Evolutionary conservation across 2,329 filamentous ascomycete genomes (phyloP).

Genomic region (Amphichorda felina): DNA sequence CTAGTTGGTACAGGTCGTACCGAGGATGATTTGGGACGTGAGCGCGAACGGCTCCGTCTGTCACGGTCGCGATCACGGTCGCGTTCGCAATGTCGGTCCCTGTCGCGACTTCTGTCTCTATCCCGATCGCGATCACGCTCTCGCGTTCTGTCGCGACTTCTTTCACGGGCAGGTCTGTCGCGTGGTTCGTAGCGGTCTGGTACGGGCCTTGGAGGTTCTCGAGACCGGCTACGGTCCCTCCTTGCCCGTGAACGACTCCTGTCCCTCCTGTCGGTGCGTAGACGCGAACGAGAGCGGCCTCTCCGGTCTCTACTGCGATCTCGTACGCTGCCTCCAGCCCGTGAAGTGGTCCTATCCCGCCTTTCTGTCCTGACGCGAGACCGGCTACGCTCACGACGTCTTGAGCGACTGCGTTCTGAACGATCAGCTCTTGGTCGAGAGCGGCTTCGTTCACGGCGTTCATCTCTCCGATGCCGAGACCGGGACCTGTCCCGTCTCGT

Average conservation of each 20-base stretch:
- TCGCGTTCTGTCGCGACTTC: constrained; percentile 14
- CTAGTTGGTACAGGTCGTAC: background rate
- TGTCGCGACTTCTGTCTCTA: constrained; percentile 10
- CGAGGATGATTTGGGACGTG: background rate
- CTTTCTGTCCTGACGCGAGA: constrained; percentile 18
- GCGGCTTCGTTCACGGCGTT: constrained; percentile 18
- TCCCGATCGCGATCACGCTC: constrained; percentile 11
- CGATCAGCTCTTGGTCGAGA: constrained; percentile 19
- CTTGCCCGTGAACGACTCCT: constrained; percentile 18
- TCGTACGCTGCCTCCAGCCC: constrained; percentile 10
- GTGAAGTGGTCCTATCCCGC: constrained; percentile 20
- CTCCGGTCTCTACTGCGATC: constrained; percentile 14
- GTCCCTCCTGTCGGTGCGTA: constrained; percentile 15
- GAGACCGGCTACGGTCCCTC: constrained; percentile 17
- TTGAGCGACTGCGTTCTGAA: constrained; percentile 21
- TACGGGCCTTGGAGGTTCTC: constrained; percentile 9
- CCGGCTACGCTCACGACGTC: constrained; percentile 20
- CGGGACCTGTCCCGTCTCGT: constrained; percentile 25
- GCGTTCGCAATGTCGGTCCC: constrained; percentile 17
- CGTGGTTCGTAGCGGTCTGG: constrained; percentile 20
- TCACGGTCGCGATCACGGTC: constrained; percentile 8
- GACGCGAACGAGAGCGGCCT: constrained; percentile 15
- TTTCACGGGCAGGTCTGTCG: constrained; percentile 10
- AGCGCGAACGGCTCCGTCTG: constrained; percentile 22
- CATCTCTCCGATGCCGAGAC: constrained; percentile 22